Conservation (phyloP, 305 asterid genomes). For the Plantago lanceolata region DNA sequence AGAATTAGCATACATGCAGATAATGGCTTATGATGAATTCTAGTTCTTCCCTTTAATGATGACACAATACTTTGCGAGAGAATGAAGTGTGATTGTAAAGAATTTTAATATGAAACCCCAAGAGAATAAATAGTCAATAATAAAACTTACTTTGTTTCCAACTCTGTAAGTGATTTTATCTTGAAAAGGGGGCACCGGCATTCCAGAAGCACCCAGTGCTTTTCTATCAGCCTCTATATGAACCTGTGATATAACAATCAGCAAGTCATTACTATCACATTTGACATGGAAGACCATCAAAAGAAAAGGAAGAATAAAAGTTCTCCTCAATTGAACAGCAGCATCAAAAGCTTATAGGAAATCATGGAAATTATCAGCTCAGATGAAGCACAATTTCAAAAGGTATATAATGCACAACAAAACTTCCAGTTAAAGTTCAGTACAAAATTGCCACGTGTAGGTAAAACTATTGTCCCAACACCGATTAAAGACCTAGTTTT, state of each 20-base stretch:
- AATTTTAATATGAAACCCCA: constrained; percentile 19
- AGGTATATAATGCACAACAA: background rate
- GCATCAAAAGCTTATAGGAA: constrained; percentile 1
- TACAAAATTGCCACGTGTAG: background rate
- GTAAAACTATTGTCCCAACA: too few relatives aligned
- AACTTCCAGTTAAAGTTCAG: background rate
- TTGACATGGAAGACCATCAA: constrained; percentile 17
- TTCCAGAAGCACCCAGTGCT: constrained; percentile 44
- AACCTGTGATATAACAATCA: constrained; percentile 47
- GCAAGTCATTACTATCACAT: background rate
- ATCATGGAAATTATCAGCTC: constrained; percentile 5
- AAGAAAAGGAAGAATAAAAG: background rate
- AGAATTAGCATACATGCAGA: constrained; percentile 2
- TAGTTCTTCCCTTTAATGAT: constrained; percentile 6
- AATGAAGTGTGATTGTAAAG: too few relatives aligned
- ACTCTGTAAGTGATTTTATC: constrained; percentile 80
- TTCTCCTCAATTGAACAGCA: constrained; percentile 16
- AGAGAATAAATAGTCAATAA: constrained; percentile 9
- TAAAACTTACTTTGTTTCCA: constrained; percentile 69
- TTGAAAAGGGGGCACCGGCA: constrained; percentile 38
- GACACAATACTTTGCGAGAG: background rate
- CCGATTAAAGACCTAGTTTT: too few relatives aligned
- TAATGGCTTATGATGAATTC: background rate
- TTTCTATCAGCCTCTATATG: constrained; percentile 94
- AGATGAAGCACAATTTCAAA: background rate